phyloP scores from a whole-genome alignment of 805 yeast genomes.

The Blastobotrys mokoenaii region DNA sequence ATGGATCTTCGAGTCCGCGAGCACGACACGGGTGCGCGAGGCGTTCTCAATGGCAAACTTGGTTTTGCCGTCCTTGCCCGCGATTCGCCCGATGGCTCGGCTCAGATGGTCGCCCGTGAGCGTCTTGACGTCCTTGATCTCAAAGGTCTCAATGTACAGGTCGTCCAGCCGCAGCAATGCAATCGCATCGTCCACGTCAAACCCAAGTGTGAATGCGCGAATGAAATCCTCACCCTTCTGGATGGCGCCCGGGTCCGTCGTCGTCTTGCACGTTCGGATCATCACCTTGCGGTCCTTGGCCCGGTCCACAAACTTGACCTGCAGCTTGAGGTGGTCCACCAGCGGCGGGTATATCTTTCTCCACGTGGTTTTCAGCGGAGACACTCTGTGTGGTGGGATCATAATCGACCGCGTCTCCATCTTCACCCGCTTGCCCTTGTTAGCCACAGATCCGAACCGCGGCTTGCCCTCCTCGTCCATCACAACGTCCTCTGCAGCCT shows the following conservation, averaged over 20 bases:
- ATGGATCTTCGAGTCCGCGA: conserved; percentile 95
- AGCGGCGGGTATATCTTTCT: conserved; percentile 84
- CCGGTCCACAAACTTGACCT: conserved; percentile 89
- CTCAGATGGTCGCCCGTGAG: conserved; percentile 92
- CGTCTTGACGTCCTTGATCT: conserved; percentile 93
- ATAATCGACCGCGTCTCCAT: conserved; percentile 81
- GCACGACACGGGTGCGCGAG: conserved; percentile 92
- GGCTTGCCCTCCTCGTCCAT: conserved; percentile 86
- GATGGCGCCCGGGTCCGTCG: conserved; percentile 87
- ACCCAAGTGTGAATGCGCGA: conserved; percentile 91
- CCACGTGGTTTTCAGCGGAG: conserved; percentile 88
- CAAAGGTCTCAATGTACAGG: conserved; percentile 93
- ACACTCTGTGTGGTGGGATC: conserved; percentile 96
- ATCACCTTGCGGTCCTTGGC: conserved; percentile 68
- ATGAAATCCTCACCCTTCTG: conserved; percentile 98
- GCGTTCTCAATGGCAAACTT: conserved; percentile 98
- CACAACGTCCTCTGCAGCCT: conserved; percentile 31
- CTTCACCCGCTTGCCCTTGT: conserved; percentile 57
- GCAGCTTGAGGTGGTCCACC: conserved; percentile 89
- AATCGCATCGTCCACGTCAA: conserved; percentile 94
- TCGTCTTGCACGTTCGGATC: conserved; percentile 68
- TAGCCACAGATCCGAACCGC: conserved; percentile 67
- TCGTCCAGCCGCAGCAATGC: conserved; percentile 92
- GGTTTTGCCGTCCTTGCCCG: conserved; percentile 98
- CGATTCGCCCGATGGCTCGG: conserved; percentile 98